Base-by-base conservation (phyloP, 768 basidiomycete species). In the Kockovaella imperatae region DNA sequence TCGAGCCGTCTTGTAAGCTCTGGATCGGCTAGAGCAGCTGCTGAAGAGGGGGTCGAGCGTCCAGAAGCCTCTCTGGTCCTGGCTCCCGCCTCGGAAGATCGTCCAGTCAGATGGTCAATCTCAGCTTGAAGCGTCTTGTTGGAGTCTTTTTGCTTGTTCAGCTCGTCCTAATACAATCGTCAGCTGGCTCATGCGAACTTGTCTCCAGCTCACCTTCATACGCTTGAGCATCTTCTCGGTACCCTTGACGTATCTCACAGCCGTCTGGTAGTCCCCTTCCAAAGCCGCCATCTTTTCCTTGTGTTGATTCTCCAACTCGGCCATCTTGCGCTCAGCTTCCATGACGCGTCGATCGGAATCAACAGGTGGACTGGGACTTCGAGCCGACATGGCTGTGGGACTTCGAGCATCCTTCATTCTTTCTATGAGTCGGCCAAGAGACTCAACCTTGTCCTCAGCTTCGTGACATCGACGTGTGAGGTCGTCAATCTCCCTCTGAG, bases 221-320 rank as follows among this genome's bases (percentile, higher is more conserved):
- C 84, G 81, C 57, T 89, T 82, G 77, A 96, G 85, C 82, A 97
- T 89, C 74, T 91, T 95, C 72, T 97, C 95, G 1, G 91, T 96
- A 36, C 88, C 88, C 78, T 96, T 97, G 60, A 96, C 90, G 73
- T 95, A 96, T 67, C 89, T 86, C 47, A 97, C 91, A 13, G 95
- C 93, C 43, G 91, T 80, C 63, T 90, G 86, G 71, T 99, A 97
- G 63, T 96, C 93, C 39, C 86, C 81, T 72, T 97, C 91, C 72
- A 97, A 80, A 68, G 90, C 86, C 59, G 82, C 80, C 74, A 91
- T 78, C 48, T 85, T 80, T 20, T 79, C 76, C 71, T 84, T 84
- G 71, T 88, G 86, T 53, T 75, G 77, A 50, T 78, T 77, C 67
- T 89, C 87, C 24, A 81, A 80, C 67, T 87, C 86, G 43, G 82